A percentile compares a stretch with the other conserved stretches of the same genome.
Evolutionary conservation across 2,329 filamentous ascomycete genomes (phyloP).

Genomic region (Alternaria brassicicola): DNA sequence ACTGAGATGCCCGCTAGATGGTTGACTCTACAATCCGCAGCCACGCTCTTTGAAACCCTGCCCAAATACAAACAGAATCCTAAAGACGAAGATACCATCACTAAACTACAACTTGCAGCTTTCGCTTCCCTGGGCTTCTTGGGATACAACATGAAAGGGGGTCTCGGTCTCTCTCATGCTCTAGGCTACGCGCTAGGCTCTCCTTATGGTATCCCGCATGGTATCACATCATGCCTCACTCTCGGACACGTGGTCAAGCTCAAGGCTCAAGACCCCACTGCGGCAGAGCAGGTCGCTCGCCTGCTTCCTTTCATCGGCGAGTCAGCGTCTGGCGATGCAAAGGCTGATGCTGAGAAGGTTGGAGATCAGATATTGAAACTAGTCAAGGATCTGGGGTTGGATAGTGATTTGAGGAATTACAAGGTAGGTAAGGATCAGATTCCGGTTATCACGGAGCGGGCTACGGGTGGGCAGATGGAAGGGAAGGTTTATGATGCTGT

Average conservation of each 20-base stretch:
- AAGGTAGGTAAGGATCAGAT: slow-evolving; percentile 52
- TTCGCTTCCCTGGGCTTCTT: slow-evolving; percentile 59
- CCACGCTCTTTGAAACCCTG: slow-evolving; percentile 56
- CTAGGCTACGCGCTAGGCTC: slow-evolving; percentile 61
- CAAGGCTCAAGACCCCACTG: slow-evolving; percentile 54
- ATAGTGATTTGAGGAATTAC: slow-evolving; percentile 55
- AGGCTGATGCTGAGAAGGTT: slow-evolving; percentile 53
- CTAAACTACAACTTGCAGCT: slow-evolving; percentile 59
- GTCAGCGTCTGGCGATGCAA: slow-evolving; percentile 47
- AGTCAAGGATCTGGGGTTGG: slow-evolving; percentile 53
- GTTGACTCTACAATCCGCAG: slow-evolving; percentile 54
- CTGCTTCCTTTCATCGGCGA: slow-evolving; percentile 54
- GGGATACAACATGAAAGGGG: slow-evolving; percentile 58
- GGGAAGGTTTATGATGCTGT: slow-evolving; percentile 54
- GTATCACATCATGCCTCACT: slow-evolving; percentile 61
- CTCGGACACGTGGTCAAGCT: slow-evolving; percentile 61
- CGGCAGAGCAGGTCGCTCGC: slow-evolving; percentile 55
- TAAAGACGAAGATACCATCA: slow-evolving; percentile 56
- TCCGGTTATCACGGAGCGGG: slow-evolving; percentile 52
- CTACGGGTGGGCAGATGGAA: slow-evolving; percentile 52
- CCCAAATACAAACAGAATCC: slow-evolving; percentile 55
- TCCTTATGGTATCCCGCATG: slow-evolving; percentile 63
- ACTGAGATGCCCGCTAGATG: slow-evolving; percentile 59
- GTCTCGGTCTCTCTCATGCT: slow-evolving; percentile 56
- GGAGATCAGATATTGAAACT: slow-evolving; percentile 53